Base-by-base conservation (phyloP, 139 green algal species). In the Asterochloris sp. region DNA sequence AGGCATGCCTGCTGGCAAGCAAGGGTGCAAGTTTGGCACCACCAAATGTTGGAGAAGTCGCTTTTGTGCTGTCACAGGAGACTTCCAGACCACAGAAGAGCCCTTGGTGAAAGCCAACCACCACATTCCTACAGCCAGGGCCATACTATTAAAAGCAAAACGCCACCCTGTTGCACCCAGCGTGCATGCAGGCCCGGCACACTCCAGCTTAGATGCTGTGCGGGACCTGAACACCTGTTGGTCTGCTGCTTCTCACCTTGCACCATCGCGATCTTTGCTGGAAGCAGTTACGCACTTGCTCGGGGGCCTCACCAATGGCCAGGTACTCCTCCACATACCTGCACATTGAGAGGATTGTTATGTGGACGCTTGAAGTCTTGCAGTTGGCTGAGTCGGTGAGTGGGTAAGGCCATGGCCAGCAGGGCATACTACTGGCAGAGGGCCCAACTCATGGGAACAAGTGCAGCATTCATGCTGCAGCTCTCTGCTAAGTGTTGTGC, bases 241-340 rank as follows among this genome's bases (percentile, higher is more conserved):
- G 38, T 54, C 38, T 54, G 38, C 38, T 54, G 38, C 38, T 10
- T 11, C 73, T 12, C 66, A 84, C 93, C 87, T 96, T 96, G 89
- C 87, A 90, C 93, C 93, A 96, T 76, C 93, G 91, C 19, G 92
- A 95, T 73, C 92, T 83, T 87, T 96, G 93, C 78, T 94, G 91
- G 88, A 96, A 96, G 87, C 92, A 92, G 74, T 96, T 95, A 62
- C 93, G 89, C 12, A 94, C 87, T 80, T 96, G 90, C 74, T 95
- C 90, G 26, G 93, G 93, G 8, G 93, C 93, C 84, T 96, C 91
- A 24, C 92, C 92, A 62, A 94, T 85, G 19, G 91, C 92, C 85
- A 95, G 83, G 77, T 95, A 95, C 91, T 95, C 90, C 27, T 87
- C 15, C 76, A 95, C 88, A 81, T 95, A 95, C 26, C 77, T 61